Base-by-base conservation (phyloP, 805 yeast genomes). In the Kluyveromyces siamensis region DNA sequence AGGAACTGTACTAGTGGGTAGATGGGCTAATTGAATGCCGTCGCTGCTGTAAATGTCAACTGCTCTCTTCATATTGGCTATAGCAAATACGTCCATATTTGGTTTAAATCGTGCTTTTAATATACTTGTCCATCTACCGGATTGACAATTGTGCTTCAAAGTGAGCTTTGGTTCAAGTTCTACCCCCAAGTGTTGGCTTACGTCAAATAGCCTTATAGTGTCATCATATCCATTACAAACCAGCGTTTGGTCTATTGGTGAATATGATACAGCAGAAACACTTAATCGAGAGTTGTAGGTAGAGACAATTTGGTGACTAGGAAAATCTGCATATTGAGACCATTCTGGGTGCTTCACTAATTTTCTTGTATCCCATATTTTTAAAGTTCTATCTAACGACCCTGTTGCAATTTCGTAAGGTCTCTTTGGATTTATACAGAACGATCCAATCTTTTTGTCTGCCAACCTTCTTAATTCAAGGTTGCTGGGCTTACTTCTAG, bases 41-140 rank as follows among this genome's bases (percentile, higher is more conserved):
- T 77, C 69, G 47, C 85, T 80, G 41, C 81, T 81, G 60, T 84
- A 93, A 6, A 93, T 74, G 65, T 93, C 99, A 48, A 89, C 75
- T 44, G 79, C 87, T 52, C 93, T 74, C 55, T 84, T 87, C 99
- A 91, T 93, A 63, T 91, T 91, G 11, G 87, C 98, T 57, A 91
- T 91, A 16, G 84, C 86, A 66, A 93, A 88, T 59, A 91, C 89
- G 54, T 89, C 85, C 30, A 77, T 72, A 33, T 74, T 68, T 2
- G 67, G 64, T 52, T 93, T 97, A 95, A 97, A 91, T 59, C 81
- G 76, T 0, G 96, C 81, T 57, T 91, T 88, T 49, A 91, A 69
- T 43, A 91, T 91, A 1, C 96, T 83, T 0, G 93, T 96, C 99
- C 99, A 91, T 54, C 96, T 73, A 0, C 99, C 99, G 0, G 96